Conservation (phyloP, 2,329 filamentous ascomycete species). For the Macrophomina phaseolina region DNA sequence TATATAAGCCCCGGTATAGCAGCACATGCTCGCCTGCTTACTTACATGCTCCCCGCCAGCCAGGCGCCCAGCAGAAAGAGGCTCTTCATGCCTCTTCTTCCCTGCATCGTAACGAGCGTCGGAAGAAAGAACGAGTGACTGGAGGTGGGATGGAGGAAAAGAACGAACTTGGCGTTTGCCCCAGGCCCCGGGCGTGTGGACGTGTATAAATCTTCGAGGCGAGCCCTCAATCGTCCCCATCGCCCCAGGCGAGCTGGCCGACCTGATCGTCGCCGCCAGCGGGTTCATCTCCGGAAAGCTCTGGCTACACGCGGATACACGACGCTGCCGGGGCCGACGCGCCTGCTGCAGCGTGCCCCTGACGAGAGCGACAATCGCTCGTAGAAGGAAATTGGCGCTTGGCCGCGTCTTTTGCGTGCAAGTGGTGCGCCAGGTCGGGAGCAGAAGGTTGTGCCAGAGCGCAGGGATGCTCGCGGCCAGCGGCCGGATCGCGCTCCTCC, state of each 20-base stretch:
- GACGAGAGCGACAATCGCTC: not conserved
- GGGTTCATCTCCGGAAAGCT: not conserved
- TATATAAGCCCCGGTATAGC: not conserved
- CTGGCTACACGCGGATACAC: not conserved
- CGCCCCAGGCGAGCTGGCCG: not conserved
- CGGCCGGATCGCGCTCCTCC: not conserved
- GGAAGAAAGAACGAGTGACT: not conserved
- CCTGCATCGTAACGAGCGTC: not conserved
- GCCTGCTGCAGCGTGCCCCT: not conserved
- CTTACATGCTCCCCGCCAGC: not conserved
- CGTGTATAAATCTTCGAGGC: not conserved
- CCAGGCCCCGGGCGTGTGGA: not conserved
- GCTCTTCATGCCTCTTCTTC: not conserved
- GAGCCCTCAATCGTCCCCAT: not conserved
- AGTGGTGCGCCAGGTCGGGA: not conserved
- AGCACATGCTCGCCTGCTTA: not conserved
- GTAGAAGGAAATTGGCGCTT: conserved; percentile 1
- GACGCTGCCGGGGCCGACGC: not conserved
- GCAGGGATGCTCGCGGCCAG: not conserved
- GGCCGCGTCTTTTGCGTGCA: not conserved
- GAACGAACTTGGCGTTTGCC: not conserved
- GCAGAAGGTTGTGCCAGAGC: not conserved
- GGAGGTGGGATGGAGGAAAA: not conserved
- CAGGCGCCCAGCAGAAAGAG: not conserved
- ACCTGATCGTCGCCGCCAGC: not conserved